Evolutionary conservation across 257 asterid genomes (phyloP).

Genomic region (Nicotiana noctiflora): DNA sequence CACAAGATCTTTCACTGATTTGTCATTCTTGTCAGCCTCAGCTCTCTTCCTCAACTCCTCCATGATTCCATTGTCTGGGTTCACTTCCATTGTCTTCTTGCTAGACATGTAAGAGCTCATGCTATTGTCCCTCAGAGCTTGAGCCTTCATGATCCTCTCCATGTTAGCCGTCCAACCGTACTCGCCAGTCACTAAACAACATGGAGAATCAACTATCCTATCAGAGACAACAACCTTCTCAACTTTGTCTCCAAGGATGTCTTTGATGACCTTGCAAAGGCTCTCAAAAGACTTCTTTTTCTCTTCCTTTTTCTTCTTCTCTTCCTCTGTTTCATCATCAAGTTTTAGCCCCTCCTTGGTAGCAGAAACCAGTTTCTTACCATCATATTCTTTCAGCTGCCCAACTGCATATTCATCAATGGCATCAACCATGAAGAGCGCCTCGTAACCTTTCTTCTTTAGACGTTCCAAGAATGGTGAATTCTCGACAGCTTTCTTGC

Average conservation of each 20-base stretch:
- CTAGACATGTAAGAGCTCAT: constrained; percentile 13
- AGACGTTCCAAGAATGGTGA: background rate
- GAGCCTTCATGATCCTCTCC: constrained; percentile 3
- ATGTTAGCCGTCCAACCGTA: constrained; percentile 13
- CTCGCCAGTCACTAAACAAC: constrained; percentile 12
- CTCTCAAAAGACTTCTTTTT: constrained; percentile 1
- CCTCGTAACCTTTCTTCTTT: constrained; percentile 6
- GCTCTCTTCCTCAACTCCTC: constrained; percentile 12
- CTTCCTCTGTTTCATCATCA: background rate
- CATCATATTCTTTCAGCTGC: background rate
- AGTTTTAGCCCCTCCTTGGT: background rate
- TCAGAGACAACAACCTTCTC: constrained; percentile 10
- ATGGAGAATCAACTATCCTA: constrained; percentile 9
- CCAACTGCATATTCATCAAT: constrained; percentile 8
- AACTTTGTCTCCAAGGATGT: background rate
- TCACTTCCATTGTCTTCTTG: constrained; percentile 6
- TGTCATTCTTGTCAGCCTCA: constrained; percentile 1
- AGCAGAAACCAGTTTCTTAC: constrained; percentile 1
- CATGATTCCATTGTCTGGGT: constrained; percentile 13
- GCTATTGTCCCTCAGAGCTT: constrained; percentile 1
- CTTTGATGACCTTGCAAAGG: constrained; percentile 3
- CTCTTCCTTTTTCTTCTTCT: background rate
- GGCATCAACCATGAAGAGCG: constrained; percentile 6
- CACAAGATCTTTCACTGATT: constrained; percentile 10
- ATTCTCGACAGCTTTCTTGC: background rate